These are phyloP conservation scores for Priceomyces medius DNA, from an alignment of 805 yeast species.

Conservation along the genomic window DNA sequence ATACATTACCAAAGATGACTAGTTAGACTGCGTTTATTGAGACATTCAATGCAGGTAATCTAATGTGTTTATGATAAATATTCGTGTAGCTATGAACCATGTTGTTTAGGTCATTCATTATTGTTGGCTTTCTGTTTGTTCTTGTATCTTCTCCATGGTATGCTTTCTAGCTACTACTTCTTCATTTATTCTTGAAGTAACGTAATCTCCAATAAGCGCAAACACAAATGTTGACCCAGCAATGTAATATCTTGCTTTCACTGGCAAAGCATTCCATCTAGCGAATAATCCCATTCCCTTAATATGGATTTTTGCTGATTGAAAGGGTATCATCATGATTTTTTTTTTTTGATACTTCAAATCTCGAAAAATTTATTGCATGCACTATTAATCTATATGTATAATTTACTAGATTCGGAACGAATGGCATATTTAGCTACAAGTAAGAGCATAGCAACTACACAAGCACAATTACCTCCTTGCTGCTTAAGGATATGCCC, in stretches of 20 bases:
- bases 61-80: too few species aligned
- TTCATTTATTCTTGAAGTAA: constrained; percentile 32
- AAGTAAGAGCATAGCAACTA: constrained; percentile 23
- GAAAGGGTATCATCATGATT: too few species aligned
- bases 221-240: constrained; percentile 40
- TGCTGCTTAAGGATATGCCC: constrained; percentile 72
- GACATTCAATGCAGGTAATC: too few species aligned
- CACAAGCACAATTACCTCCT: constrained; percentile 68
- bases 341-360: too few species aligned
- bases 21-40: too few species aligned
- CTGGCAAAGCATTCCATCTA: constrained; percentile 42
- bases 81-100: not conserved
- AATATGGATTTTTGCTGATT: too few species aligned
- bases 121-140: constrained; percentile 1
- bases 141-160: constrained; percentile 22
- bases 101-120: not conserved
- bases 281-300: constrained; percentile 32
- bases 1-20: too few species aligned
- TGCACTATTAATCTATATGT: not conserved
- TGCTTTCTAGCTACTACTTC: constrained; percentile 35
- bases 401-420: not conserved
- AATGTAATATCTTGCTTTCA: constrained; percentile 39
- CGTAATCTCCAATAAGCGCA: constrained; percentile 42
- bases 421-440: constrained; percentile 10
- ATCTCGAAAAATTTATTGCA: not conserved